phyloP scores from a whole-genome alignment of 257 asterid species.

The Petunia secreta region DNA sequence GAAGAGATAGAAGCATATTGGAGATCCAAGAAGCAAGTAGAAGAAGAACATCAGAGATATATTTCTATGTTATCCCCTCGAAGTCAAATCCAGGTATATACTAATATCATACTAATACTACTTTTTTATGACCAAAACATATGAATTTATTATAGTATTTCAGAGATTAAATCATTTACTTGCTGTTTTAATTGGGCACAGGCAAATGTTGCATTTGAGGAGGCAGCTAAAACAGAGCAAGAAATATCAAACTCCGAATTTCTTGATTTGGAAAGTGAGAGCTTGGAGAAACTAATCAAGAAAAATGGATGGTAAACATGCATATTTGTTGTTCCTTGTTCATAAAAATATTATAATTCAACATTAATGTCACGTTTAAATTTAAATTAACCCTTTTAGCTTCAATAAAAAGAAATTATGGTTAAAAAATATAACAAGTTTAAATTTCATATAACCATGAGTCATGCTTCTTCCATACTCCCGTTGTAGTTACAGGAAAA shows the following conservation, averaged over 20 bases:
- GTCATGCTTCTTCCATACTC: too few species aligned
- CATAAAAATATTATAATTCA: too few species aligned
- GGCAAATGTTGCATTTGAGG: slow-evolving; percentile 41
- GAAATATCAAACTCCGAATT: slow-evolving; percentile 9
- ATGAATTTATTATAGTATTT: background rate
- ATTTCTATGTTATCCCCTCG: slow-evolving; percentile 66
- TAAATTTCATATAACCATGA: background rate
- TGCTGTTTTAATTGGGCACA: slow-evolving; percentile 28
- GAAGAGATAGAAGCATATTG: slow-evolving; percentile 72
- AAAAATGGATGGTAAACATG: slow-evolving; percentile 73
- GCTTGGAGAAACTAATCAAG: slow-evolving; percentile 48
- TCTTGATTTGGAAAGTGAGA: slow-evolving; percentile 34
- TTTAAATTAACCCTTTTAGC: background rate
- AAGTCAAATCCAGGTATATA: slow-evolving; percentile 37
- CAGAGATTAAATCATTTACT: background rate
- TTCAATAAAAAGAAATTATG: background rate
- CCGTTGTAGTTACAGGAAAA: too few species aligned
- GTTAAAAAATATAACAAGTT: background rate
- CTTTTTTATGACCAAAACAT: background rate
- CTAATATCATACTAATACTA: background rate
- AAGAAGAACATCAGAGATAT: slow-evolving; percentile 69
- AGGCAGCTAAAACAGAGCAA: slow-evolving; percentile 23
- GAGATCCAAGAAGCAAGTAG: slow-evolving; percentile 65
- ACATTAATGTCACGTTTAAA: background rate
- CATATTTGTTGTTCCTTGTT: background rate